Conservation (phyloP, 164 flowering plant species). For the Saururus chinensis region DNA sequence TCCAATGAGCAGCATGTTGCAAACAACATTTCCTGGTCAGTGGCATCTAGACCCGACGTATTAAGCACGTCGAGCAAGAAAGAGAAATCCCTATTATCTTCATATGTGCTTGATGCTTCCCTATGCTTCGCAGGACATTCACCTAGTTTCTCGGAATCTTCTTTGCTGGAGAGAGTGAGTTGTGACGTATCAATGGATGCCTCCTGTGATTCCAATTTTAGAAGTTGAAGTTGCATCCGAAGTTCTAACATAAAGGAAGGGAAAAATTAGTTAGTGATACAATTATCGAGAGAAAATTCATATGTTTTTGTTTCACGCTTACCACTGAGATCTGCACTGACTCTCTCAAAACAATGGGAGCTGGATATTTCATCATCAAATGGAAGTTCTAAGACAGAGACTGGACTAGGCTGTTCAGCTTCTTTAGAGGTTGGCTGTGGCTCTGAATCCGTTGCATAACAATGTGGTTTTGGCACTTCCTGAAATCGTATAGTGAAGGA, state of each 20-base stretch:
- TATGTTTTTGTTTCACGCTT: not conserved
- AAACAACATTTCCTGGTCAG: slow-evolving; percentile 12
- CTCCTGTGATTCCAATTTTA: slow-evolving; percentile 38
- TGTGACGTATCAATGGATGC: slow-evolving; percentile 32
- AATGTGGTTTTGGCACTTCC: not conserved
- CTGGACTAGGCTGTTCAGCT: slow-evolving; percentile 71
- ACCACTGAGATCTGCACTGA: slow-evolving; percentile 81
- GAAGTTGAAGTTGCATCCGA: slow-evolving; percentile 38
- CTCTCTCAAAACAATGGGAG: slow-evolving; percentile 69
- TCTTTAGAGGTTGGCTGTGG: slow-evolving; percentile 54
- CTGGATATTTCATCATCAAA: slow-evolving; percentile 53
- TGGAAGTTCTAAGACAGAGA: slow-evolving; percentile 66
- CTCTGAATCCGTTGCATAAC: slow-evolving; percentile 28
- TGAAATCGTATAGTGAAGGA: not conserved
- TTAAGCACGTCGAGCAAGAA: slow-evolving; percentile 48
- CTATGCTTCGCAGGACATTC: not conserved
- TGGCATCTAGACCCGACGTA: slow-evolving; percentile 30
- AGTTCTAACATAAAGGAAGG: slow-evolving; percentile 21
- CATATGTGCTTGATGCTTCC: not conserved
- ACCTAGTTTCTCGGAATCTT: slow-evolving; percentile 16
- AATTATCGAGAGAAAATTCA: no score
- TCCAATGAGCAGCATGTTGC: slow-evolving; percentile 36
- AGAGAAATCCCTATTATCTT: slow-evolving; percentile 28
- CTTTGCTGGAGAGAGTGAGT: slow-evolving; percentile 42
- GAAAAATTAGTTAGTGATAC: not conserved